Percentiles rank a stretch among this genome's conserved stretches.
These are phyloP conservation scores for Fragilaria radians DNA, from an alignment of 108 stramenopile species.

Conservation along the genomic window DNA sequence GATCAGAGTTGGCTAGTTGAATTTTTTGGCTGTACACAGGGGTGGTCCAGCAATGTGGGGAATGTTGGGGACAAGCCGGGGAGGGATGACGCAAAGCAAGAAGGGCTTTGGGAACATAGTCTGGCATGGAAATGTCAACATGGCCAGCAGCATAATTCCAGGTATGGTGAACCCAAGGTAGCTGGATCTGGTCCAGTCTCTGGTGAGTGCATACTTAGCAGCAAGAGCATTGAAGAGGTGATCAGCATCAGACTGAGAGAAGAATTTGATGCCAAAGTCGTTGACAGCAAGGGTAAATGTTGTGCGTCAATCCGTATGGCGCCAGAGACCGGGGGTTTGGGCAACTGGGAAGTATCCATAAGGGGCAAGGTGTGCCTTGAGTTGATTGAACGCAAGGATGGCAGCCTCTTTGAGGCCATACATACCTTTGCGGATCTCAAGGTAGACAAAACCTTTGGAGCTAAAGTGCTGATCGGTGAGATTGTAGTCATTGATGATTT, in stretches of 20 bases:
- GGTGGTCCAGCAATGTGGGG: slow-evolving; percentile 19
- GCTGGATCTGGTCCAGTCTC: slow-evolving; percentile 16
- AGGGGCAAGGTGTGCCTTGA: slow-evolving; percentile 11
- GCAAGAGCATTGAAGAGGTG: slow-evolving; percentile 28
- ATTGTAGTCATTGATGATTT: slow-evolving; percentile 34
- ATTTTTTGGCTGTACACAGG: slow-evolving; percentile 33
- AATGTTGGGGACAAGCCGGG: slow-evolving; percentile 26
- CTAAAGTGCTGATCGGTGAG: not conserved
- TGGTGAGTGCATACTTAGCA: slow-evolving; percentile 8
- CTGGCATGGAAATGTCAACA: slow-evolving; percentile 37
- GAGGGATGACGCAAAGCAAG: slow-evolving; percentile 21
- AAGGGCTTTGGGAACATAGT: slow-evolving; percentile 28
- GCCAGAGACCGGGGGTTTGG: slow-evolving; percentile 9
- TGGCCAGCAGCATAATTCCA: slow-evolving; percentile 34
- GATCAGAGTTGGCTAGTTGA: slow-evolving; percentile 26
- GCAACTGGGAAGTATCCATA: slow-evolving; percentile 12
- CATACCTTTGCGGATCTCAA: slow-evolving; percentile 26
- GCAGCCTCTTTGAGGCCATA: slow-evolving; percentile 46
- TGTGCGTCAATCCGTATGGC: slow-evolving; percentile 16
- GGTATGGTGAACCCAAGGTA: slow-evolving; percentile 29
- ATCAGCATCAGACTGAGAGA: slow-evolving; percentile 16
- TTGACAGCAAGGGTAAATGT: slow-evolving; percentile 44
- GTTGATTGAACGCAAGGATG: slow-evolving; percentile 32
- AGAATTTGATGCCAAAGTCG: slow-evolving; percentile 44
- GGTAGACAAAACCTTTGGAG: slow-evolving; percentile 15